Conservation (phyloP, 306 rosid species). For the Dryas drummondii region DNA sequence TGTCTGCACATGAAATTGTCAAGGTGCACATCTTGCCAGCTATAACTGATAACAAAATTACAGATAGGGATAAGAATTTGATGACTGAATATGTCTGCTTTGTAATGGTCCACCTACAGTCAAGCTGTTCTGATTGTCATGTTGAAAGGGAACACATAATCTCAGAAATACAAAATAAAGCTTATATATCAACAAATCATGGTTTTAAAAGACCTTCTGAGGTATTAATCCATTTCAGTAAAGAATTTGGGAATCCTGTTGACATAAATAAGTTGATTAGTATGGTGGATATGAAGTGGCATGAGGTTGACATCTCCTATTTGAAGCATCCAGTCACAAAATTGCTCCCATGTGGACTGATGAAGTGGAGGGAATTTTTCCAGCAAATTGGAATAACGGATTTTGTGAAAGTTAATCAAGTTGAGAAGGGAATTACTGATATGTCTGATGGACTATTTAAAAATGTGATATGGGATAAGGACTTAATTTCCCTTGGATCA, state of each 20-base stretch:
- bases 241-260: slow-evolving; percentile 71
- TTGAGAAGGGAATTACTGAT: slow-evolving; percentile 57
- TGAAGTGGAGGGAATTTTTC: slow-evolving; percentile 85
- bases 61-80: slow-evolving; percentile 40
- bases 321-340: slow-evolving; percentile 65
- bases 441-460: slow-evolving; percentile 42
- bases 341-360: slow-evolving; percentile 50
- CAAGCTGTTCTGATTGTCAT: slow-evolving; percentile 68
- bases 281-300: slow-evolving; percentile 62
- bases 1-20: slow-evolving; percentile 88
- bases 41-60: slow-evolving; percentile 44
- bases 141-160: slow-evolving; percentile 58
- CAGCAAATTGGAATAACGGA: slow-evolving; percentile 69
- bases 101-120: slow-evolving; percentile 72
- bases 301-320: slow-evolving; percentile 71
- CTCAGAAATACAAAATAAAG: slow-evolving; percentile 55
- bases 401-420: slow-evolving; percentile 64
- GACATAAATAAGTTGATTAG: slow-evolving; percentile 56
- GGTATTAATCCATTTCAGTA: slow-evolving; percentile 73
- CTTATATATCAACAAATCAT: slow-evolving; percentile 62
- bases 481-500: slow-evolving; percentile 56
- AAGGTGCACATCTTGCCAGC: slow-evolving; percentile 81
- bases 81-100: slow-evolving; percentile 84
- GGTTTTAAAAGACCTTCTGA: slow-evolving; percentile 73
- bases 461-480: slow-evolving; percentile 51